Evolutionary conservation across 192 early-diverging fungal species (phyloP), one percentile per base, ranked within the genome.

Genomic region (Backusella luteola): DNA sequence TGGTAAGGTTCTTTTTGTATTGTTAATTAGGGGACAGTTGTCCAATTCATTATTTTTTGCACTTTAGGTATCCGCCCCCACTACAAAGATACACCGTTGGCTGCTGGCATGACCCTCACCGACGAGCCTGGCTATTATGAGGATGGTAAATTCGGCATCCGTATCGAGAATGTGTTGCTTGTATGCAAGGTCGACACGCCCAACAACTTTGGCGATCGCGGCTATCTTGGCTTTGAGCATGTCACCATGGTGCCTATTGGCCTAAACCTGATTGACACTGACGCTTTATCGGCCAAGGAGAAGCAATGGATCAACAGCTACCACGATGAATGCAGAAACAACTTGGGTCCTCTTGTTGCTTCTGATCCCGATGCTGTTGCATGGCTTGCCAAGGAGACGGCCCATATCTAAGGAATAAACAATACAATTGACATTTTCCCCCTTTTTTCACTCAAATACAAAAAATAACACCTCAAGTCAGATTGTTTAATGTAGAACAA

Each of bases 81-180:
- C 21, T 91, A 89, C 80, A 91, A 96, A 78, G 91, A 93, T 52
- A 87, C 87, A 4, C 91, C 92, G 1, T 85, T 99, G 53, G 89
- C 88, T 49, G 86, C 90, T 7, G 96, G 96, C 19, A 99, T 99
- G 97, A 96, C 93, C 1, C 90, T 99, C 49, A 96, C 97, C 32
- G 94, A 99, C 80, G 91, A 99, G 81, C 96, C 98, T 21, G 98
- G 98, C 0, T 98, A 94, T 87, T 98, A 99, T 79, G 91, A 97
- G 81, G 96, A 98, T 82, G 96, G 95, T 26, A 85, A 89, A 41
- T 98, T 97, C 82, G 98, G 96, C 68, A 97, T 98, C 78, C 95
- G 96, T 77, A 97, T 97, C 79, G 98, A 99, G 83, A 97, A 96
- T 79, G 90, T 97, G 26, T 83, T 96, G 72, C 76, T 98, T 59